These are phyloP conservation scores for Boletus sensibilis DNA, from an alignment of 768 basidiomycete species.

Conservation along the genomic window DNA sequence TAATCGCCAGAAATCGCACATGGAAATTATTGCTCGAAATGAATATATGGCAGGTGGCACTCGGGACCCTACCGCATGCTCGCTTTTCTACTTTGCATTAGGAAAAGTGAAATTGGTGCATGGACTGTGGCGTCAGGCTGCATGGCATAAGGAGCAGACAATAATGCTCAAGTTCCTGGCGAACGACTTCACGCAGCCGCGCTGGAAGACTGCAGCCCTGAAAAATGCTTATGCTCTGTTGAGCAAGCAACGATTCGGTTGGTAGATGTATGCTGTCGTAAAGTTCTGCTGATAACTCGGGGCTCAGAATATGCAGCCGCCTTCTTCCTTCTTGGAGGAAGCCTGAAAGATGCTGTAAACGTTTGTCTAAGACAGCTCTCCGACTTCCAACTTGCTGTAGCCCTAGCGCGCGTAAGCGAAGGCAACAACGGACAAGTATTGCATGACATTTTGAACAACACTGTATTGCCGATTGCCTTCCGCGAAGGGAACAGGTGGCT, in stretches of 20 bases:
- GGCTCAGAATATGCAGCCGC: conserved; percentile 94
- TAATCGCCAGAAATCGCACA: conserved; percentile 62
- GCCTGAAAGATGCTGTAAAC: conserved; percentile 86
- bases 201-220: conserved; percentile 90
- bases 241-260: conserved; percentile 89
- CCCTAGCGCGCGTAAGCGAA: conserved; percentile 82
- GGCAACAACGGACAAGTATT: conserved; percentile 80
- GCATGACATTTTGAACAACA: conserved; percentile 63
- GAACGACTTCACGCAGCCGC: conserved; percentile 80
- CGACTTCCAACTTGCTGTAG: conserved; percentile 89
- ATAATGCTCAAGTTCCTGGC: conserved; percentile 89
- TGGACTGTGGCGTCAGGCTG: conserved; percentile 93
- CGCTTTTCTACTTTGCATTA: conserved; percentile 91
- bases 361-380: conserved; percentile 85
- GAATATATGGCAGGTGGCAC: conserved; percentile 86
- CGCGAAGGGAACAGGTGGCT: conserved; percentile 88
- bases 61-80: conserved; percentile 87
- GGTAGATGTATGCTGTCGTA: conserved; percentile 24
- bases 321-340: conserved; percentile 91
- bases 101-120: conserved; percentile 91
- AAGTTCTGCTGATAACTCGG: conserved; percentile 4
- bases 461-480: conserved; percentile 83
- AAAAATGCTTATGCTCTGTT: conserved; percentile 96
- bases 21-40: conserved; percentile 88
- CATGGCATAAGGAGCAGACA: conserved; percentile 87